Conservation (phyloP, 2,329 filamentous ascomycete genomes). For the Cercospora citrullina region DNA sequence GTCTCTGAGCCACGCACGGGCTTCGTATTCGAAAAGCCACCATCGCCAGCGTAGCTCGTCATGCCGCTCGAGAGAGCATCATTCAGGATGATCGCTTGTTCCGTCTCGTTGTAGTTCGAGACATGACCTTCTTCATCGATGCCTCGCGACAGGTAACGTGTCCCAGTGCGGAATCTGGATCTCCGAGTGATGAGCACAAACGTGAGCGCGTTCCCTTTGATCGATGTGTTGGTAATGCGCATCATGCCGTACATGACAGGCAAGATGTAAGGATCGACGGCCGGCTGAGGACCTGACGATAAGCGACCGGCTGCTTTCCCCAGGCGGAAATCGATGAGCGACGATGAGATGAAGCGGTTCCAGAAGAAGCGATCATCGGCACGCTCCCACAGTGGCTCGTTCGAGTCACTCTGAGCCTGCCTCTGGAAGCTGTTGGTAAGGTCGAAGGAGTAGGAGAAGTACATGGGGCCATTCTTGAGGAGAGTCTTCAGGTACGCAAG, state of each 20-base stretch:
- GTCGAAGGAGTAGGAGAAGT: conserved; percentile 97
- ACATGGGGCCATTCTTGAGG: conserved; percentile 84
- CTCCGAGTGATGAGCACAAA: conserved; percentile 85
- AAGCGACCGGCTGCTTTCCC: conserved; percentile 59
- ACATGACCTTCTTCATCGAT: conserved; percentile 91
- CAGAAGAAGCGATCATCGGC: conserved; percentile 98
- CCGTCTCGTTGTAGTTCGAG: conserved; percentile 99
- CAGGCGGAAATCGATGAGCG: conserved; percentile 84
- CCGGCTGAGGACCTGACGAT: conserved; percentile 69
- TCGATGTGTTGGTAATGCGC: conserved; percentile 79
- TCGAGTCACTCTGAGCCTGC: conserved; percentile 73
- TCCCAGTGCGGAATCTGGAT: conserved; percentile 84
- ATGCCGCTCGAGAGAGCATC: conserved; percentile 70
- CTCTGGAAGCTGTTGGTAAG: conserved; percentile 96
- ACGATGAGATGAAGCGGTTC: conserved; percentile 90
- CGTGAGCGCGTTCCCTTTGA: conserved; percentile 82
- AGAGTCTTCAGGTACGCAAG: conserved; percentile 77
- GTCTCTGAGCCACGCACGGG: conserved; percentile 68
- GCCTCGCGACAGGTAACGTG: conserved; percentile 90
- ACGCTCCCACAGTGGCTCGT: conserved; percentile 80
- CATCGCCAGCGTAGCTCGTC: conserved; percentile 76
- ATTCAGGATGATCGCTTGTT: conserved; percentile 87
- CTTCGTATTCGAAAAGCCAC: conserved; percentile 73
- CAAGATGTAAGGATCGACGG: conserved; percentile 85
- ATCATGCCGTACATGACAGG: conserved; percentile 97